Conservation (phyloP, 2,329 filamentous ascomycete genomes). For the Paracoccidioides brasiliensis region DNA sequence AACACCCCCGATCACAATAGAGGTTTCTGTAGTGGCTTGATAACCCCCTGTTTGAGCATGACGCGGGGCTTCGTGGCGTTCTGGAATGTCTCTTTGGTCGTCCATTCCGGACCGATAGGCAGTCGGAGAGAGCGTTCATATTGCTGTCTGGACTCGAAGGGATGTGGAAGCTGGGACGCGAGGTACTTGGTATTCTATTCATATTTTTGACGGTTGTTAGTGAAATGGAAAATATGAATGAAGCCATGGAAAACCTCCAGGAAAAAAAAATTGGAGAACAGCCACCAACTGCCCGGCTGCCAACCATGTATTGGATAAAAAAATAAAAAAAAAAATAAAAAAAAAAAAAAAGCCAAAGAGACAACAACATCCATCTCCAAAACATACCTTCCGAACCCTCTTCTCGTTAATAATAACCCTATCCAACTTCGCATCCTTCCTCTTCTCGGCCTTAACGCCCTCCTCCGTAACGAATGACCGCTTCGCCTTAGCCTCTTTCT, state of each 20-base stretch:
- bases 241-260: too few relatives aligned
- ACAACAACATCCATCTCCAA: neutral
- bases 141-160: slow-evolving; percentile 76
- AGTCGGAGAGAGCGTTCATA: slow-evolving; percentile 81
- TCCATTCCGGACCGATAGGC: slow-evolving; percentile 88
- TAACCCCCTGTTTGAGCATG: slow-evolving; percentile 79
- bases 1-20: slow-evolving; percentile 28
- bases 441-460: slow-evolving; percentile 61
- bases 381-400: slow-evolving; percentile 63
- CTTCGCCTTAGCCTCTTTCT: slow-evolving; percentile 43
- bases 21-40: slow-evolving; percentile 77
- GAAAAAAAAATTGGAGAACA: too few relatives aligned
- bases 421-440: slow-evolving; percentile 70
- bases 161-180: slow-evolving; percentile 69
- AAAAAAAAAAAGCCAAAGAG: neutral
- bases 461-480: slow-evolving; percentile 37
- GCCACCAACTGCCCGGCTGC: too few relatives aligned
- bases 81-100: slow-evolving; percentile 92
- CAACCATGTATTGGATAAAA: neutral
- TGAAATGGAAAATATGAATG: neutral
- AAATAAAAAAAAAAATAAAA: neutral
- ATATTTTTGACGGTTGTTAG: slow-evolving; percentile 10
- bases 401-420: slow-evolving; percentile 90
- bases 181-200: slow-evolving; percentile 70
- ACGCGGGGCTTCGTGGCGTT: slow-evolving; percentile 77